Base-by-base conservation (phyloP, 192 early-diverging fungal genomes). In the Linnemannia hyalina region DNA sequence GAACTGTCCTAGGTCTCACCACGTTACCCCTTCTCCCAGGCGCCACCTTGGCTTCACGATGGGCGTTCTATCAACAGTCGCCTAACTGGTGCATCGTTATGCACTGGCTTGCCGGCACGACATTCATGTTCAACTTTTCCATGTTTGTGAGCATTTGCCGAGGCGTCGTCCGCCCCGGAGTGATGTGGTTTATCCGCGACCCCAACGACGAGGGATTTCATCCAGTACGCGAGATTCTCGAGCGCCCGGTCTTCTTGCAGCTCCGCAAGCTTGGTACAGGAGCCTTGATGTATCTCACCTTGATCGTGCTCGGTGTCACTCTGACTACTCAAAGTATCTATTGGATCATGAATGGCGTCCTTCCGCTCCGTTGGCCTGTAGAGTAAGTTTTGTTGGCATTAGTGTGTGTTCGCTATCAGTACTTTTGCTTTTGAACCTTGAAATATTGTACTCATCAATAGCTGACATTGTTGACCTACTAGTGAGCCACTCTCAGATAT, bases 161-260 rank as follows among this genome's bases (percentile, higher is more conserved):
- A 41, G 92, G 95, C 55, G 91, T 97, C 26, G 93, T 99, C 41
- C 94, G 98, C 1, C 95, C 95, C 4, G 98, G 98, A 26, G 96
- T 99, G 36, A 92, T 99, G 92, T 99, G 98, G 98, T 99, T 99
- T 83, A 97, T 99, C 74, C 94, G 97, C 63, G 98, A 99, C 80
- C 98, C 98, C 3, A 98, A 96, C 69, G 98, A 99, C 82, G 96
- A 97, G 29, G 94, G 96, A 44, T 98, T 98, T 85, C 94, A 97
- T 82, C 97, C 98, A 9, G 96, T 99, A 78, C 93, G 95, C 72
- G 98, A 99, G 79, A 97, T 99, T 49, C 80, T 97, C 6, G 96
- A 97, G 77, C 92, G 94, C 23, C 94, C 95, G 41, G 89, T 95
- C 35, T 76, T 91, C 35, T 88, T 92, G 36, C 96, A 99, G 83